Conservation (phyloP, 2,329 filamentous ascomycete genomes). For the Cordyceps fumosorosea region DNA sequence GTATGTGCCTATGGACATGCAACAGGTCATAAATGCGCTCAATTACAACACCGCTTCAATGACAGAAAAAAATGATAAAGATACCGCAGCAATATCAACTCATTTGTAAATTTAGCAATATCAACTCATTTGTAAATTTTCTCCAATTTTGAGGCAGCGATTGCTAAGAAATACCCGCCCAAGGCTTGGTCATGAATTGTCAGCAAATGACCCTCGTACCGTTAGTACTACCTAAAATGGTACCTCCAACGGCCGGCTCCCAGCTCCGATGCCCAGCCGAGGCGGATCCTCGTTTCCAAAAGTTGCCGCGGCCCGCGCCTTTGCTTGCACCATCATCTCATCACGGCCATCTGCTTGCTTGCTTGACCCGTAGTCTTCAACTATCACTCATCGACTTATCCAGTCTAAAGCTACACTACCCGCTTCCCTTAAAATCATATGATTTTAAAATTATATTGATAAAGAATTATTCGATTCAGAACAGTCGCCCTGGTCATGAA, state of each 20-base stretch:
- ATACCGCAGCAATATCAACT: too few species aligned
- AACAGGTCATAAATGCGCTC: too few species aligned
- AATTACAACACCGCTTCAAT: too few species aligned
- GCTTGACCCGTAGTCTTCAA: neutral
- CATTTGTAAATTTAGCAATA: neutral
- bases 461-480: neutral
- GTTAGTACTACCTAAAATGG: neutral
- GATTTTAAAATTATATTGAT: neutral
- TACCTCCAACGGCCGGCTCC: neutral
- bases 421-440: neutral
- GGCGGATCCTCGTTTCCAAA: neutral
- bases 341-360: neutral
- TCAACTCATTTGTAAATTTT: neutral
- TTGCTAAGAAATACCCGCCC: neutral
- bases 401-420: neutral
- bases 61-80: too few species aligned
- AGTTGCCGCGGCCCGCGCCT: conserved; percentile 10
- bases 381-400: neutral
- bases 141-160: neutral
- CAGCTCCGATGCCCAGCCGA: neutral
- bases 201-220: neutral
- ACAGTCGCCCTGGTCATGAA: neutral
- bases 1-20: too few species aligned
- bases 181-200: conserved; percentile 5
- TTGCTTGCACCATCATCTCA: neutral